Conservation (phyloP, 495 filamentous ascomycete genomes). For the Tetracladium setigerum region DNA sequence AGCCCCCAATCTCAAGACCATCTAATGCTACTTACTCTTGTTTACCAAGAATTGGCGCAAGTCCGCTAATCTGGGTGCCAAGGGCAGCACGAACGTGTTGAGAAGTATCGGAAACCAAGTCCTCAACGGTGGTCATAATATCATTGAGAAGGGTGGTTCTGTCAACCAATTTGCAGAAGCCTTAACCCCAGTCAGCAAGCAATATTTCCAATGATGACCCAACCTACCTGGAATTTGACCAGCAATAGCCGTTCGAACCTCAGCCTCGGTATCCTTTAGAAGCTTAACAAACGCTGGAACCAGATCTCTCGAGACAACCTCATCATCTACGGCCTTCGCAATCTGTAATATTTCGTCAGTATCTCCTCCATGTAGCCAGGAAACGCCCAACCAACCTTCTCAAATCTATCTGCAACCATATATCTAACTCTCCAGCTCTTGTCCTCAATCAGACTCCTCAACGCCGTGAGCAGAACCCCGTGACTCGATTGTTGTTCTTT, state of each 20-base stretch:
- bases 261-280: constrained; percentile 92
- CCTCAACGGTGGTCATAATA: constrained; percentile 94
- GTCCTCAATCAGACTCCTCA: constrained; percentile 91
- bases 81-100: constrained; percentile 95
- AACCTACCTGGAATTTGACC: constrained; percentile 85
- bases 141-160: constrained; percentile 84
- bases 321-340: constrained; percentile 95
- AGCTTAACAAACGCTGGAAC: constrained; percentile 97
- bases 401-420: constrained; percentile 97
- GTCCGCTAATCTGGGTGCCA: constrained; percentile 92
- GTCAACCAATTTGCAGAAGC: constrained; percentile 86
- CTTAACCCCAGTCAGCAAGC: constrained; percentile 32
- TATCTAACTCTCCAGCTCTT: constrained; percentile 99
- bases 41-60: constrained; percentile 95
- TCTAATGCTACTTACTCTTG: constrained; percentile 64
- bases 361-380: neutral
- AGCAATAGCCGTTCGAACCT: constrained; percentile 94
- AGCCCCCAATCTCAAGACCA: constrained; percentile 8
- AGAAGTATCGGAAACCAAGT: constrained; percentile 89
- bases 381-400: constrained; percentile 58
- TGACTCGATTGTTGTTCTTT: constrained; percentile 97
- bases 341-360: constrained; percentile 49
- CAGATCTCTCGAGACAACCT: constrained; percentile 87
- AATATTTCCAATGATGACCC: neutral
- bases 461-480: constrained; percentile 79